Evolutionary conservation across 352 stramenopile genomes (phyloP).

Genomic region (Nothophytophthora sp.): DNA sequence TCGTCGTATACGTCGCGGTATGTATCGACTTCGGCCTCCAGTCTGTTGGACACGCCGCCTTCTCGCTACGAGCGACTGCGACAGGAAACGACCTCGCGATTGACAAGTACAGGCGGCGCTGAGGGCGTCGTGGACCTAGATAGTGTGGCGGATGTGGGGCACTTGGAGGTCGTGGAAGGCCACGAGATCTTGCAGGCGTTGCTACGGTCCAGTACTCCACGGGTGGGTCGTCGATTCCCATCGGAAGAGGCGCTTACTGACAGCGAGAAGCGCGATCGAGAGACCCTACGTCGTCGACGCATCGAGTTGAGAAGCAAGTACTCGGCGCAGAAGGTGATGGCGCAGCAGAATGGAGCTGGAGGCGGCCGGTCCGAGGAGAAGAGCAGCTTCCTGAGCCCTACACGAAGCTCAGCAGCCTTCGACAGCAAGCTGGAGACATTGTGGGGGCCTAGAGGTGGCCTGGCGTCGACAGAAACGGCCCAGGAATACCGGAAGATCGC

Average conservation of each 20-base stretch:
- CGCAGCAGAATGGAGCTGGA: constrained; percentile 12
- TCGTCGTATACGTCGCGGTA: constrained; percentile 1
- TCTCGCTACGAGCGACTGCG: constrained; percentile 1
- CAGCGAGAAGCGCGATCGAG: constrained; percentile 54
- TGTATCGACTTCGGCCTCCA: constrained; percentile 1
- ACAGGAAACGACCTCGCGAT: neutral
- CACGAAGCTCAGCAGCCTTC: neutral
- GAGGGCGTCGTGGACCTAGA: constrained; percentile 53
- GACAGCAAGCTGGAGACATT: constrained; percentile 12
- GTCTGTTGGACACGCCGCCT: constrained; percentile 10
- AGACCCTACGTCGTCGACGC: constrained; percentile 43
- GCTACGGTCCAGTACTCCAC: constrained; percentile 40
- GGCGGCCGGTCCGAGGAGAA: constrained; percentile 2
- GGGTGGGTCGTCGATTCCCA: constrained; percentile 44
- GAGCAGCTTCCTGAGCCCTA: neutral
- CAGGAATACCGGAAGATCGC: constrained; percentile 16
- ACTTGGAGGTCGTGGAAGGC: constrained; percentile 67
- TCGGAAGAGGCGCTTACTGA: constrained; percentile 41
- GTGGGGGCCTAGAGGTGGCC: constrained; percentile 3
- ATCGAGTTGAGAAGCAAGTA: constrained; percentile 41
- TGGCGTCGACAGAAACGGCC: neutral
- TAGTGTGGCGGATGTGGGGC: constrained; percentile 29
- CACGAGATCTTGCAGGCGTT: constrained; percentile 58
- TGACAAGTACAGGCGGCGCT: constrained; percentile 9
- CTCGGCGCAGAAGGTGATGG: constrained; percentile 28